Evolutionary conservation across 805 yeast species (phyloP), one percentile per base, ranked within the genome.

Genomic region (Allodekkera sacchari): DNA sequence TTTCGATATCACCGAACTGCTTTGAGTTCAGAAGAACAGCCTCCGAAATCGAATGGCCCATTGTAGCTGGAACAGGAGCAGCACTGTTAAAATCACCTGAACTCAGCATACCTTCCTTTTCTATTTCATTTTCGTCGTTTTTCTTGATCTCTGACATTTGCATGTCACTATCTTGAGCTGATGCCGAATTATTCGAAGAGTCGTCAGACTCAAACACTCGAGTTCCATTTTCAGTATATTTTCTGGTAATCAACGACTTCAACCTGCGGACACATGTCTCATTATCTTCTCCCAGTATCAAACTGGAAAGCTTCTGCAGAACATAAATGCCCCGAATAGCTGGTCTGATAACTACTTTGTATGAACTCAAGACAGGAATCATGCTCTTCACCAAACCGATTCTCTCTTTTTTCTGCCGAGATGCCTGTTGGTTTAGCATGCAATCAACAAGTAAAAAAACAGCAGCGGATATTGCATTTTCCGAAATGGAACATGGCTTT

Each of bases 301-400:
- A 37, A 18, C 28, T 33, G 20, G 47, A 33, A 5, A 53, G 30
- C 22, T 42, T 46, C 17, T 48, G 50, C 5, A 53, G 36, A 18
- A 53, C 49, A 29, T 50, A 53, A 2, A 47, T 22, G 2, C 54
- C 59, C n/a, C 59, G 39, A 6, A 47, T 30, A 3, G 59, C 57
- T 12, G 56, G 53, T 21, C 55, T 42, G 30, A 50, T 40, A 4
- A 45, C 38, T 12, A 36, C 42, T 27, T 37, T 47, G 27, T 46
- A 48, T 4, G 53, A 38, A 9, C 43, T 39, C 12, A 53, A 36
- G 4, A 48, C 37, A 4, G 47, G 47, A 1, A 48, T 15, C 7
- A 45, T 26, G 25, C 31, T 38, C 12, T 32, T 35, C 4, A 45
- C 50, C 3, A 44, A 27, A 4, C 25, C 8, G 6, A 43, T 30